Base-by-base conservation (phyloP, 1,284 basidiomycete species). In the Pholiota adiposa region DNA sequence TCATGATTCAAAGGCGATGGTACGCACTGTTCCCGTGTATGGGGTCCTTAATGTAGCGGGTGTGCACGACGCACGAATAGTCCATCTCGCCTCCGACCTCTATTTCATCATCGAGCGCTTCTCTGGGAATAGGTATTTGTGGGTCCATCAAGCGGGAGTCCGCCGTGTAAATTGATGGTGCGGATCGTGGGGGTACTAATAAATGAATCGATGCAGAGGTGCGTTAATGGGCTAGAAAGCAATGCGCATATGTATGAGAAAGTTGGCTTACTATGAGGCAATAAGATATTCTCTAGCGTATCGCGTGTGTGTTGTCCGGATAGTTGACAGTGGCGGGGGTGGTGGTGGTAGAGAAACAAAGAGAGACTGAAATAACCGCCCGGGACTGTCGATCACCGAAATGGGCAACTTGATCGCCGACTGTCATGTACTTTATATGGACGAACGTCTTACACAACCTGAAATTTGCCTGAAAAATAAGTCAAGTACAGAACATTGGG, bases 11-110 rank as follows among this genome's bases (percentile, higher is more conserved):
- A 56, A 31, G 41, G 34, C 33, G 23, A 23, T 19, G 40, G 29
- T 25, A 34, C n/a, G 23, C 61, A 83, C 83, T 79, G 60, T 77
- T 79, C 60, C 80, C 78, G 61, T 84, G 79, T 9, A 85, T 75
- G 5, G 78, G 75, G 65, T 83, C 82, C 61, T 80, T 80, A 61
- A 82, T 67, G 48, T 64, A 36, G 27, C 66, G 51, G 6, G 51
- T 44, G 18, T 55, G 53, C 2, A 55, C 19, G 11, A 34, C 34
- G 43, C 53, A 55, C 1, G 53, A 55, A 21, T 55, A 55, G 14
- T 55, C 53, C 43, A 55, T 55, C 16, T 31, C 12, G n/a, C 16
- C 23, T 23, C 2, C 12, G 14, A 27, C 1, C 27, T 27, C 44
- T 46, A 46, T n/a, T 23, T 46, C 44, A 27, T 27, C 44, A 12